phyloP scores from a whole-genome alignment of 176 grass and related monocot species.

The Bromus sterilis region DNA sequence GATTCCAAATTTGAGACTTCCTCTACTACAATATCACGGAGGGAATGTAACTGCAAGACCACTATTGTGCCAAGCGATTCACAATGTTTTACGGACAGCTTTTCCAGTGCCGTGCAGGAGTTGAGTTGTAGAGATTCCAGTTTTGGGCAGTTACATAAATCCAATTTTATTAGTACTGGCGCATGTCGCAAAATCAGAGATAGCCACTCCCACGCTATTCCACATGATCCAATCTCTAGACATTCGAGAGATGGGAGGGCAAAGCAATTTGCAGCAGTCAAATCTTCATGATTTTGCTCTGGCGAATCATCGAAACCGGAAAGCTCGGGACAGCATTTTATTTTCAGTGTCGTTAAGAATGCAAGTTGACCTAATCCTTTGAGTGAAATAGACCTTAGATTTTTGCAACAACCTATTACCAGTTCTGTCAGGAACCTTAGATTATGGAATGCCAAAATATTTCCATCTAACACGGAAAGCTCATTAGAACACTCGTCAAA shows the following conservation, averaged over 20 bases:
- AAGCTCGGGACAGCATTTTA: not conserved
- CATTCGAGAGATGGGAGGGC: not conserved
- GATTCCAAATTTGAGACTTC: too few species aligned
- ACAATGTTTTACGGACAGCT: fast-evolving
- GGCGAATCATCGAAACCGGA: not conserved
- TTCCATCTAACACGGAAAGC: not conserved
- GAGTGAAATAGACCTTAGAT: not conserved
- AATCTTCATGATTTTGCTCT: not conserved
- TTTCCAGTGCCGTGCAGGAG: not conserved
- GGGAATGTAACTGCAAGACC: too few species aligned
- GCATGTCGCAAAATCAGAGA: not conserved
- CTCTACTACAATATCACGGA: too few species aligned
- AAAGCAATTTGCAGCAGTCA: not conserved
- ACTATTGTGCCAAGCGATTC: not conserved
- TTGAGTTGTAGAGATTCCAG: not conserved
- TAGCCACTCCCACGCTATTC: not conserved
- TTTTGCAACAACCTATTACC: not conserved
- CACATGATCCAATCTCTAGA: not conserved
- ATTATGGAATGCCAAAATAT: conserved; percentile 10
- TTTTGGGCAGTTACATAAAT: fast-evolving
- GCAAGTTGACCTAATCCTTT: not conserved
- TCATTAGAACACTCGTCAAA: not conserved
- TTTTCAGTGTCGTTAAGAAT: not conserved
- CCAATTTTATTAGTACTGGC: not conserved
- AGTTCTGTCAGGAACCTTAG: not conserved